Conservation (phyloP, 306 rosid genomes). For the Rosa multiflora region DNA sequence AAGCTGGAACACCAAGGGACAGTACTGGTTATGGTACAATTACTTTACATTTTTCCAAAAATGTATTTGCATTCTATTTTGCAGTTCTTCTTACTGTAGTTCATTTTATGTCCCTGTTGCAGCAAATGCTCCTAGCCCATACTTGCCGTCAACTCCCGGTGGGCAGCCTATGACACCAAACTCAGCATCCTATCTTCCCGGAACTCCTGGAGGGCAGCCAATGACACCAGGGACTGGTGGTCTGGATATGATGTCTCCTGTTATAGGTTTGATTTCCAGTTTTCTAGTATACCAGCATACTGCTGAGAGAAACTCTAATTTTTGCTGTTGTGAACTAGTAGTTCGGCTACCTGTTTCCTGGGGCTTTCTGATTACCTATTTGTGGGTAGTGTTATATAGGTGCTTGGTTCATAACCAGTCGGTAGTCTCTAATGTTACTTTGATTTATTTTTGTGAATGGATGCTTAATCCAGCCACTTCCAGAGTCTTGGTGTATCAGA, state of each 20-base stretch:
- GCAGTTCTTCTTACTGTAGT: not conserved
- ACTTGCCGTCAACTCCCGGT: slow-evolving; percentile 98
- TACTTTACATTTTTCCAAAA: not conserved
- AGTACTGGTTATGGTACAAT: slow-evolving; percentile 64
- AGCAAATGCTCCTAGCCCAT: slow-evolving; percentile 99
- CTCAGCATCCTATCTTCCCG: slow-evolving; percentile 94
- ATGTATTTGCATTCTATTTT: not conserved
- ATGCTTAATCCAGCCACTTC: not conserved
- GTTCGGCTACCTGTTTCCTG: not conserved
- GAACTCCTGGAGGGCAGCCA: slow-evolving; percentile 99
- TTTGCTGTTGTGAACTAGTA: not conserved
- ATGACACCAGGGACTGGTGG: slow-evolving; percentile 99
- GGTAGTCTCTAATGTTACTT: not conserved
- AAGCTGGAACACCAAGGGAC: slow-evolving; percentile 93
- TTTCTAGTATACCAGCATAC: not conserved
- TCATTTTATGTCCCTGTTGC: slow-evolving; percentile 28
- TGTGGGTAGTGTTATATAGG: not conserved
- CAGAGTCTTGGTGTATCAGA: not conserved
- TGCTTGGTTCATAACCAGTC: not conserved
- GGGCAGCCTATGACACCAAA: slow-evolving; percentile 99
- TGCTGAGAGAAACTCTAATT: not conserved
- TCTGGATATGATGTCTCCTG: slow-evolving; percentile 96
- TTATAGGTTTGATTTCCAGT: slow-evolving; percentile 48
- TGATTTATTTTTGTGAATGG: not conserved
- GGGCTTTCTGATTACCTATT: not conserved